These are phyloP conservation scores for Fomes fomentarius DNA, from an alignment of 1,284 basidiomycete species.

Conservation along the genomic window DNA sequence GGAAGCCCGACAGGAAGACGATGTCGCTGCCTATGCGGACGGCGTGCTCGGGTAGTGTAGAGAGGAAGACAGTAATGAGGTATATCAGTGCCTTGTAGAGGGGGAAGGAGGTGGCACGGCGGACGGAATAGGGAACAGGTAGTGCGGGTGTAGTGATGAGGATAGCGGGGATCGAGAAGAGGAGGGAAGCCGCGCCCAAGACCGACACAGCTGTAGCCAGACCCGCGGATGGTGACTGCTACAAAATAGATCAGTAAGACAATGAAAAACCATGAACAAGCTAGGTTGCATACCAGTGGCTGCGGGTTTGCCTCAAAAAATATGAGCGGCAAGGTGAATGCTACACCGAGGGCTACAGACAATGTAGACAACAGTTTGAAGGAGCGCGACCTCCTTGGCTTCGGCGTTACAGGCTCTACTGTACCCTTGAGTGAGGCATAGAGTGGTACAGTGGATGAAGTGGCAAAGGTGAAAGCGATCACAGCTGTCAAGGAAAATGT, in stretches of 20 bases:
- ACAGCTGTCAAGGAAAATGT: conserved; percentile 38
- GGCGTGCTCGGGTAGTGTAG: conserved; percentile 42
- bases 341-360: conserved; percentile 50
- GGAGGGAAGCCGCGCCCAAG: conserved; percentile 56
- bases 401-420: conserved; percentile 40
- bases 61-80: conserved; percentile 44
- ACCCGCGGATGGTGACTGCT: conserved; percentile 27
- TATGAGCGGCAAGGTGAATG: conserved; percentile 60
- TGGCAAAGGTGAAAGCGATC: conserved; percentile 65
- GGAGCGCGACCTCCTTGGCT: conserved; percentile 52
- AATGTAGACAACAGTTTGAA: conserved; percentile 60
- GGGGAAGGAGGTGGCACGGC: conserved; percentile 48
- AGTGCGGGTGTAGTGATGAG: conserved; percentile 56
- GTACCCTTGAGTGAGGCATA: conserved; percentile 60
- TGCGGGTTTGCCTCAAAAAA: conserved; percentile 52
- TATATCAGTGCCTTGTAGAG: conserved; percentile 48
- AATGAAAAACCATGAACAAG: neutral
- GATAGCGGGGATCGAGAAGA: conserved; percentile 62
- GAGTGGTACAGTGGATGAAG: conserved; percentile 63
- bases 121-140: conserved; percentile 46
- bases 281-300: conserved; percentile 40
- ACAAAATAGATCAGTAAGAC: neutral
- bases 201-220: conserved; percentile 40
- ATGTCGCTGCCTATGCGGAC: conserved; percentile 48
- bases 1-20: conserved; percentile 50